Percentiles rank a stretch among this genome's conserved stretches.
These are phyloP conservation scores for Penicillium steckii DNA, from an alignment of 495 filamentous ascomycete species.

Conservation along the genomic window DNA sequence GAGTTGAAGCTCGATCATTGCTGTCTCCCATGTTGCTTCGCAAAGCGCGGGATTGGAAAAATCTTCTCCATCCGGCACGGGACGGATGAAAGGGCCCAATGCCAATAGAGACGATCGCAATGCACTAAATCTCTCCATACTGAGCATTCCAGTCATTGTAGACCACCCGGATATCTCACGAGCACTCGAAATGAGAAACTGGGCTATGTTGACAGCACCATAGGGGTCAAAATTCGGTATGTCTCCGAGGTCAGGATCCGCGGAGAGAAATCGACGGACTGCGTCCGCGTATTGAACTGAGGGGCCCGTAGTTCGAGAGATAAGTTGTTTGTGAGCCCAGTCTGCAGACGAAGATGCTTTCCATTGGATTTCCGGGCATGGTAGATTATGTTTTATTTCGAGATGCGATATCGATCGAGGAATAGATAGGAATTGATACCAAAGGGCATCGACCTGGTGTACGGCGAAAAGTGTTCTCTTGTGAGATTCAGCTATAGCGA, in stretches of 20 bases:
- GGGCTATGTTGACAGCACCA: constrained; percentile 37
- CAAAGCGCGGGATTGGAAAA: constrained; percentile 7
- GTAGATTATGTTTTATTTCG: constrained; percentile 38
- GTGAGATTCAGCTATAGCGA: constrained; percentile 32
- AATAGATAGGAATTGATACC: constrained; percentile 39
- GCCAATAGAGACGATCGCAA: constrained; percentile 30
- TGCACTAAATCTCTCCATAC: constrained; percentile 33
- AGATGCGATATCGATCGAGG: constrained; percentile 35
- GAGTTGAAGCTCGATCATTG: constrained; percentile 37
- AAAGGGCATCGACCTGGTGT: constrained; percentile 38
- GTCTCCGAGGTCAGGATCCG: constrained; percentile 15
- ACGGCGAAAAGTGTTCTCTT: constrained; percentile 38
- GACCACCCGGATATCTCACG: constrained; percentile 41
- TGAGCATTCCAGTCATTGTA: constrained; percentile 36
- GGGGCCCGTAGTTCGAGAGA: constrained; percentile 11
- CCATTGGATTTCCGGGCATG: constrained; percentile 32
- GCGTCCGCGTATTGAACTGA: constrained; percentile 33
- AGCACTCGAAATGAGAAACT: constrained; percentile 38
- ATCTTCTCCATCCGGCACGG: constrained; percentile 3
- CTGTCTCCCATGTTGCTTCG: constrained; percentile 36
- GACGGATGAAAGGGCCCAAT: constrained; percentile 26
- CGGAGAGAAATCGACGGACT: constrained; percentile 30
- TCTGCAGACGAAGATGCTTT: constrained; percentile 25
- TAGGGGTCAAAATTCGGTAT: constrained; percentile 34
- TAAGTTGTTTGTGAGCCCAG: constrained; percentile 34